Evolutionary conservation across 2,329 filamentous ascomycete species (phyloP).

Genomic region (Samsoniella hepiali): DNA sequence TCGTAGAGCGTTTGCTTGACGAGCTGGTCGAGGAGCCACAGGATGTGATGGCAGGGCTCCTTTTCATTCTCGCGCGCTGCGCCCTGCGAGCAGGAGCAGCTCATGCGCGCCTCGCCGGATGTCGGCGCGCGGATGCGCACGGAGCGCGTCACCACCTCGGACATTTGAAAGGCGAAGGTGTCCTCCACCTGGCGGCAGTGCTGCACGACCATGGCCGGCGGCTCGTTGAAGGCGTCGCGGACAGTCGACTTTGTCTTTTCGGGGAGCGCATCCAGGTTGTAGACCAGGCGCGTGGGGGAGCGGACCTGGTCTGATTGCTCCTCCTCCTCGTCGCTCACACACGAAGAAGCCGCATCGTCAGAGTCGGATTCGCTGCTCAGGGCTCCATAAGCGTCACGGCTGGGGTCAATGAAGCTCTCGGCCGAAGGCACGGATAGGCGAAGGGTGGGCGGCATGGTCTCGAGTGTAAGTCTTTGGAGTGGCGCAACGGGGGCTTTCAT

Average conservation of each 20-base stretch:
- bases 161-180: constrained; percentile 55
- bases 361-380: constrained; percentile 28
- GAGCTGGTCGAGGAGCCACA: constrained; percentile 55
- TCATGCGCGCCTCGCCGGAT: constrained; percentile 39
- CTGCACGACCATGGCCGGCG: constrained; percentile 48
- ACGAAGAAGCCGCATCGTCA: constrained; percentile 27
- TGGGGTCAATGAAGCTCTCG: neutral
- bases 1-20: constrained; percentile 45
- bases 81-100: constrained; percentile 43
- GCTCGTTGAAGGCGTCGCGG: constrained; percentile 44
- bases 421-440: constrained; percentile 1
- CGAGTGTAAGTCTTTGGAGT: constrained; percentile 3
- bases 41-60: constrained; percentile 47
- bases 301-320: constrained; percentile 30
- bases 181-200: constrained; percentile 46
- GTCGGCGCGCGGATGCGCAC: constrained; percentile 45
- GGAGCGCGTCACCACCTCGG: constrained; percentile 50
- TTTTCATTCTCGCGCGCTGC: constrained; percentile 22
- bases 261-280: constrained; percentile 40
- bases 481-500: constrained; percentile 5
- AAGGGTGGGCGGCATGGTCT: constrained; percentile 15
- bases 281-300: constrained; percentile 40
- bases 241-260: constrained; percentile 37
- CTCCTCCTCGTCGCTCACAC: constrained; percentile 32
- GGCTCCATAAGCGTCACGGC: neutral